Evolutionary conservation across 2,329 filamentous ascomycete species (phyloP).

Genomic region (Fusarium proliferatum): DNA sequence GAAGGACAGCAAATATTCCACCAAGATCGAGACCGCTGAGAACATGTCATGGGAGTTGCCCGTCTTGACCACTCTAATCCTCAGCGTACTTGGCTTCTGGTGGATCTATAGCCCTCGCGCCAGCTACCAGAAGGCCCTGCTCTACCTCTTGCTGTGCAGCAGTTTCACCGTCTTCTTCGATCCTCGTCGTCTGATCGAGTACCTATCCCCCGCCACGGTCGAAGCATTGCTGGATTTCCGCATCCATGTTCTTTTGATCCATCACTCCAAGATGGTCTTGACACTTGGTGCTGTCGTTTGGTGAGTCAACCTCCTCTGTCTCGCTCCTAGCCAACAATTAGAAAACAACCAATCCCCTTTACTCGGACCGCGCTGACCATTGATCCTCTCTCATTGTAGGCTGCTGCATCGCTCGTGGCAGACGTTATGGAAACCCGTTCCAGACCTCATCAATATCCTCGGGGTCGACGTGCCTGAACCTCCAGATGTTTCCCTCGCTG

Average conservation of each 20-base stretch:
- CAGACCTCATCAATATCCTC: constrained; percentile 88
- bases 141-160: constrained; percentile 48
- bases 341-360: neutral
- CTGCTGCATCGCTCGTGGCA: constrained; percentile 87
- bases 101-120: constrained; percentile 51
- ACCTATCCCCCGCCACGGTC: constrained; percentile 45
- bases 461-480: constrained; percentile 93
- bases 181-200: constrained; percentile 46
- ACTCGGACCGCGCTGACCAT: constrained; percentile 21
- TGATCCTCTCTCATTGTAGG: constrained; percentile 59
- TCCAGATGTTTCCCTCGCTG: constrained; percentile 89
- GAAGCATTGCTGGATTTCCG: constrained; percentile 54
- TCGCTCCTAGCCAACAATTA: neutral
- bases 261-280: constrained; percentile 66
- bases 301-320: constrained; percentile 52
- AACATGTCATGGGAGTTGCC: constrained; percentile 59
- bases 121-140: constrained; percentile 47
- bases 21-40: constrained; percentile 49
- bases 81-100: constrained; percentile 53
- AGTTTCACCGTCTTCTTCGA: constrained; percentile 50
- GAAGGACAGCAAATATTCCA: constrained; percentile 28
- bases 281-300: constrained; percentile 65
- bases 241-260: constrained; percentile 59
- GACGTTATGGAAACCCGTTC: constrained; percentile 89
- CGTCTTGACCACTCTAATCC: constrained; percentile 54